These are phyloP conservation scores for Ustilago shanxiensis DNA, from an alignment of 1,284 basidiomycete species.

Conservation along the genomic window DNA sequence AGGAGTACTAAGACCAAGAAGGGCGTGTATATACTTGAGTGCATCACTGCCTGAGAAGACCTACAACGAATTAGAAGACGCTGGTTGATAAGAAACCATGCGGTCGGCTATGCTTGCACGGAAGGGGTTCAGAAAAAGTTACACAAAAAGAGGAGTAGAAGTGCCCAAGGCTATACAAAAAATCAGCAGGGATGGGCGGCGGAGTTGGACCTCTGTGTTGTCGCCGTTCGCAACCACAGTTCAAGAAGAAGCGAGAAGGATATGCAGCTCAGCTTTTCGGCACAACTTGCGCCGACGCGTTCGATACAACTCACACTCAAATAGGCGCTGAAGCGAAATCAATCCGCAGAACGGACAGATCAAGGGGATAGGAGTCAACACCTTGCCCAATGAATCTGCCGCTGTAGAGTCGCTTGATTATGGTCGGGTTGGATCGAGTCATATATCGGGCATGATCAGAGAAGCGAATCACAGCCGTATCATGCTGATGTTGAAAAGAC, in stretches of 20 bases:
- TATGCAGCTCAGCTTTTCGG: conserved; percentile 9
- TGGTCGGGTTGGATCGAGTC: not conserved
- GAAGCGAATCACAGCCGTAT: too few relatives aligned
- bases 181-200: not conserved
- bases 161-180: not conserved
- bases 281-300: conserved; percentile 10
- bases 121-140: too few relatives aligned
- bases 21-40: too few relatives aligned
- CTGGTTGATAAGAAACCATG: conserved; percentile 2
- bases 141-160: too few relatives aligned
- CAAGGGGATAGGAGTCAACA: too few relatives aligned
- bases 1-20: too few relatives aligned
- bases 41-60: not conserved
- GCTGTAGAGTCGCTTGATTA: not conserved
- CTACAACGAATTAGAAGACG: not conserved
- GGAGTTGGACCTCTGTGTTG: not conserved
- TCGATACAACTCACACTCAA: not conserved
- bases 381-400: not conserved
- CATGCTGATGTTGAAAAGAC: too few relatives aligned
- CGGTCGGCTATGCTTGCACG: not conserved
- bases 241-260: not conserved
- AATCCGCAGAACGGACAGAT: too few relatives aligned
- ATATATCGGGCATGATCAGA: too few relatives aligned
- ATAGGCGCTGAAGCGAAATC: too few relatives aligned
- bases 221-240: not conserved